Conservation (phyloP, 1,284 basidiomycete species). For the Peniophora sp. region DNA sequence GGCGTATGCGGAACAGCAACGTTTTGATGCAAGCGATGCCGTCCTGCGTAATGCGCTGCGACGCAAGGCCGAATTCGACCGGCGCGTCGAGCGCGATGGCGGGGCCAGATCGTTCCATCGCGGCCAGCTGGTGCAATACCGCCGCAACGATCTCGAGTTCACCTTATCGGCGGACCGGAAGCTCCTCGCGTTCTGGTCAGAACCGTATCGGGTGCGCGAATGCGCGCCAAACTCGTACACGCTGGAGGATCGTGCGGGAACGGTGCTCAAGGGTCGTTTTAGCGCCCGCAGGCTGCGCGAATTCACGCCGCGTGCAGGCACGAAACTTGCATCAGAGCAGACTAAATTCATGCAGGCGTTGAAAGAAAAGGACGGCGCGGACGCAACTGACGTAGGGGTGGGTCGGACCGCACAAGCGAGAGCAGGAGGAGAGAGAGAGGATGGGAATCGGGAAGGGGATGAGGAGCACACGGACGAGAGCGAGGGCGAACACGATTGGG, state of each 20-base stretch:
- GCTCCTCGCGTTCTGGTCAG: too few relatives aligned
- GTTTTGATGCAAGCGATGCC: constrained; percentile 19
- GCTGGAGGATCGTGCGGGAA: too few relatives aligned
- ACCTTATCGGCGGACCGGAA: too few relatives aligned
- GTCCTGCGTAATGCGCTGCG: constrained; percentile 10
- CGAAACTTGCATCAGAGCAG: background rate
- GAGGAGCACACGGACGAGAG: background rate
- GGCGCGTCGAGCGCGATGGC: constrained; percentile 4
- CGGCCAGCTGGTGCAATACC: too few relatives aligned
- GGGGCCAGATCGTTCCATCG: constrained; percentile 13
- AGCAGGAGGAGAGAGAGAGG: background rate
- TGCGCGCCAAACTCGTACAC: too few relatives aligned
- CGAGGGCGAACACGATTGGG: background rate
- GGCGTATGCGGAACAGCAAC: constrained; percentile 22
- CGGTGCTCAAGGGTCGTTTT: too few relatives aligned
- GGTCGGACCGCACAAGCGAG: too few relatives aligned
- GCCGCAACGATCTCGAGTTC: too few relatives aligned
- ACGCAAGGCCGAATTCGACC: constrained; percentile 14
- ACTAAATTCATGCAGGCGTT: background rate
- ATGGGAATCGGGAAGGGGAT: background rate
- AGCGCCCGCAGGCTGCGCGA: too few relatives aligned
- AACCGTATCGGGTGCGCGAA: too few relatives aligned
- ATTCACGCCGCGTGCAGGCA: background rate
- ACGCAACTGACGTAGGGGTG: background rate
- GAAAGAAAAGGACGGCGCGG: background rate